Conservation (phyloP, 2,329 filamentous ascomycete species). For the Stachybotrys echinatus region DNA sequence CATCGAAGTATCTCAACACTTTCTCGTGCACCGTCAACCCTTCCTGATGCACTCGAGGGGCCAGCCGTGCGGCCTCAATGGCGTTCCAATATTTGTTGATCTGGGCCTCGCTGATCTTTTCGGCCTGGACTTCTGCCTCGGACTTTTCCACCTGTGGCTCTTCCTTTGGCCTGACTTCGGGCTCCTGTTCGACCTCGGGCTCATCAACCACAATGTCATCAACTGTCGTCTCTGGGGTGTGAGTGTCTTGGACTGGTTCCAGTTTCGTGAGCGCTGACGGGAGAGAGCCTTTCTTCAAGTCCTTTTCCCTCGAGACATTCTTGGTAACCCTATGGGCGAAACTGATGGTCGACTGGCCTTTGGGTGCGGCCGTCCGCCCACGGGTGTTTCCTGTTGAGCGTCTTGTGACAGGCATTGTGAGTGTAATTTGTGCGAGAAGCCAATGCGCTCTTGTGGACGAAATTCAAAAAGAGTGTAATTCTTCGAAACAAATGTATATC, state of each 20-base stretch:
- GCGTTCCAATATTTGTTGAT: slow-evolving; percentile 73
- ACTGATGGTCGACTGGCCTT: slow-evolving; percentile 50
- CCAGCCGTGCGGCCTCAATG: slow-evolving; percentile 63
- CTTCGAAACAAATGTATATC: not conserved
- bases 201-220: slow-evolving; percentile 16
- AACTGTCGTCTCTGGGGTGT: slow-evolving; percentile 10
- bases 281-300: slow-evolving; percentile 38
- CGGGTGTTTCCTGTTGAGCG: slow-evolving; percentile 37
- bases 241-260: slow-evolving; percentile 13
- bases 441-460: too few species aligned
- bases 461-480: not conserved
- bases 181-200: slow-evolving; percentile 15
- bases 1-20: slow-evolving; percentile 86
- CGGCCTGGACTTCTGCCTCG: slow-evolving; percentile 52
- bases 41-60: slow-evolving; percentile 72
- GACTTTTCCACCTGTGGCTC: slow-evolving; percentile 32
- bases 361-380: slow-evolving; percentile 28
- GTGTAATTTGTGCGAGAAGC: slow-evolving; percentile 4
- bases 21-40: slow-evolving; percentile 72
- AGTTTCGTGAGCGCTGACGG: slow-evolving; percentile 28
- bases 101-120: slow-evolving; percentile 60
- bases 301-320: slow-evolving; percentile 32
- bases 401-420: slow-evolving; percentile 43
- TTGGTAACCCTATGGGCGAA: slow-evolving; percentile 56
- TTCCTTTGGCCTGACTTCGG: slow-evolving; percentile 17